phyloP scores from a whole-genome alignment of 2,329 filamentous ascomycete species.

The Aspergillus oerlinghausenensis region DNA sequence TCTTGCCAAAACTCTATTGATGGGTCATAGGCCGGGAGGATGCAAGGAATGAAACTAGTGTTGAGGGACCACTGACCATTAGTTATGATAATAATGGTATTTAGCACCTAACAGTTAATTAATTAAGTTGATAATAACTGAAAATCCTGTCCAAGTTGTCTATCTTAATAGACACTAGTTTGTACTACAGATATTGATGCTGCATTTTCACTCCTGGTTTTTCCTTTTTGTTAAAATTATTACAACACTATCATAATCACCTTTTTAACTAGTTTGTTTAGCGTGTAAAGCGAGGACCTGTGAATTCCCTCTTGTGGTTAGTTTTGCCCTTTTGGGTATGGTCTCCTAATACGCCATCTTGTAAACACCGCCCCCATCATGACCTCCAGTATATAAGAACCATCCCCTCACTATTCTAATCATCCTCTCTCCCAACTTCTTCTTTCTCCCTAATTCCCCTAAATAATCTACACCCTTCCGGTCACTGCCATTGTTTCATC shows the following conservation, averaged over 20 bases:
- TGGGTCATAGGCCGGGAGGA: not conserved
- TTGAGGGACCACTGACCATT: not conserved
- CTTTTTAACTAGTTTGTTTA: too few species aligned
- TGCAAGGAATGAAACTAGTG: not conserved
- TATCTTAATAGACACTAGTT: not conserved
- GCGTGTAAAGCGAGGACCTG: too few species aligned
- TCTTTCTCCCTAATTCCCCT: too few species aligned
- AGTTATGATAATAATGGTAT: not conserved
- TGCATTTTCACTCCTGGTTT: not conserved
- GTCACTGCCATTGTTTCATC: too few species aligned
- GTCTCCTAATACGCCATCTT: too few species aligned
- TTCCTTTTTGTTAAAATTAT: not conserved
- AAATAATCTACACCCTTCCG: too few species aligned
- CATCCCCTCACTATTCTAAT: too few species aligned
- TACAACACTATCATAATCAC: not conserved
- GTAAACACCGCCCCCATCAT: too few species aligned
- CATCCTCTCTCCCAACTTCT: too few species aligned
- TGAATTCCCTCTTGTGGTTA: too few species aligned
- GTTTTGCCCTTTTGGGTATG: too few species aligned
- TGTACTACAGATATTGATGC: not conserved
- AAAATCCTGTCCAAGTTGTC: not conserved
- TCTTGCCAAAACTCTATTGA: not conserved
- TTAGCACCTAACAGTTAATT: not conserved
- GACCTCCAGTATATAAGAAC: too few species aligned
- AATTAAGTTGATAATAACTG: not conserved